Conservation (phyloP, 106 monocot genomes). For the Allium fistulosum region DNA sequence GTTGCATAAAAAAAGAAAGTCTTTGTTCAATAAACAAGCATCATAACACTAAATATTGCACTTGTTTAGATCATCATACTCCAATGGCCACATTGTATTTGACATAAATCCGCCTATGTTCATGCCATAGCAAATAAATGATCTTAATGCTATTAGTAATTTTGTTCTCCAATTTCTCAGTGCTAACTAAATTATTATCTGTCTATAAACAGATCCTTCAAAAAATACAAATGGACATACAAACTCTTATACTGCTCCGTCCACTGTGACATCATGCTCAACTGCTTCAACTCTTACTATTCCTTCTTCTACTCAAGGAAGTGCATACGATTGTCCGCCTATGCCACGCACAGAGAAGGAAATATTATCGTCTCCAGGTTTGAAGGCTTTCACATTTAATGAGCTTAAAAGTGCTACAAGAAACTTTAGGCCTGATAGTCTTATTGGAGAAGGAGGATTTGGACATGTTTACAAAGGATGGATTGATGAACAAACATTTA, state of each 20-base stretch:
- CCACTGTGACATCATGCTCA: conserved; percentile 20
- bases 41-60: too few species aligned
- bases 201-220: conserved; percentile 19
- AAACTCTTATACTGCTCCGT: conserved; percentile 26
- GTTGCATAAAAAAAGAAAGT: too few species aligned
- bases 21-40: too few species aligned
- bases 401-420: conserved; percentile 81
- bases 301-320: conserved; percentile 29
- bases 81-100: too few species aligned
- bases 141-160: too few species aligned
- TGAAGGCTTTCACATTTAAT: conserved; percentile 23
- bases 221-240: conserved; percentile 23
- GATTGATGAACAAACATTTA: conserved; percentile 72
- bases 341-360: background rate
- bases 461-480: conserved; percentile 89
- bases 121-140: too few species aligned
- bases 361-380: background rate
- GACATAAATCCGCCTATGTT: too few species aligned
- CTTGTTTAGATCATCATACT: too few species aligned
- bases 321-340: conserved; percentile 18
- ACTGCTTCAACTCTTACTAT: conserved; percentile 27
- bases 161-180: too few species aligned
- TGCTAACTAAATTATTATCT: background rate
- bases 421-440: conserved; percentile 87
- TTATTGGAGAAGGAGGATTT: conserved; percentile 89